These are phyloP conservation scores for Pleurozium schreberi DNA, from an alignment of 225 moss, liverwort and hornwort species.

Conservation along the genomic window DNA sequence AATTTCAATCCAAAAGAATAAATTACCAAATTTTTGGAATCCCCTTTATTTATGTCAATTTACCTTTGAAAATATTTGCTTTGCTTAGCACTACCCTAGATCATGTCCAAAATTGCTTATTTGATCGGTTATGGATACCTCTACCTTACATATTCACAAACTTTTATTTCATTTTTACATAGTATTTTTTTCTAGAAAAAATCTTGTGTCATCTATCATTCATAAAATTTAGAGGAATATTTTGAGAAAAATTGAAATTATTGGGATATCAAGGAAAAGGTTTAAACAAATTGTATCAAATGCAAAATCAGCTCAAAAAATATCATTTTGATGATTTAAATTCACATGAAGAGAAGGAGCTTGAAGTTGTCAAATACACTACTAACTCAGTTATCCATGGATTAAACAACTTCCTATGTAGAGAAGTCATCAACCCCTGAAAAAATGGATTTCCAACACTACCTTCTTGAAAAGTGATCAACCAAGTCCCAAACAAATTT, in stretches of 20 bases:
- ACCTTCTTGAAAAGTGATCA: background rate
- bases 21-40: no score
- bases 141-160: no score
- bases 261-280: no score
- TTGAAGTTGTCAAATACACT: background rate
- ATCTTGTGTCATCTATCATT: no score
- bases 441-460: background rate
- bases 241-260: background rate
- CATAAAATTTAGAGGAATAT: no score
- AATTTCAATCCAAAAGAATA: no score
- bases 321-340: background rate
- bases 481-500: background rate
- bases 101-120: no score
- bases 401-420: background rate
- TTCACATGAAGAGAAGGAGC: background rate
- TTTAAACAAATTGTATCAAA: no score
- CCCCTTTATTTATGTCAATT: no score
- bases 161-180: background rate
- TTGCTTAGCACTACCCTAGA: no score
- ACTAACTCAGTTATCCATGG: accelerated
- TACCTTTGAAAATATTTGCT: no score
- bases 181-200: background rate
- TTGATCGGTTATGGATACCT: no score
- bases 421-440: background rate
- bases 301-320: background rate